Evolutionary conservation across 768 basidiomycete species (phyloP).

Genomic region (Boletus tomentosulus): DNA sequence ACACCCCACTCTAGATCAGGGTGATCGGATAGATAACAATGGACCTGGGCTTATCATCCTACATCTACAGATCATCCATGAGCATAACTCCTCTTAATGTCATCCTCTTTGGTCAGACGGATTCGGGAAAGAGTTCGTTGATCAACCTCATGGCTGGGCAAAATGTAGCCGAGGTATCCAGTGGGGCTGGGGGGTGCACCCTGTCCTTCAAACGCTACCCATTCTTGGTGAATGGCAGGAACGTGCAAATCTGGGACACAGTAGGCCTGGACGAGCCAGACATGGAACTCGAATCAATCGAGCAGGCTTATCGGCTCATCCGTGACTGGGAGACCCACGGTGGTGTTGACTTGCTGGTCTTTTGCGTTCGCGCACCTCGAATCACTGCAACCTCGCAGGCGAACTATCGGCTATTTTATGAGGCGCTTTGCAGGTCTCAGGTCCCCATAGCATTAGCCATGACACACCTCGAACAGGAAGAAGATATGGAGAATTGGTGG

Average conservation of each 20-base stretch:
- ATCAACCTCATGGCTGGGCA: constrained; percentile 1
- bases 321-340: not conserved
- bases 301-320: not conserved
- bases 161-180: not conserved
- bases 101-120: not conserved
- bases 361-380: not conserved
- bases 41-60: not conserved
- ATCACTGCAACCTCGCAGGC: constrained; percentile 1
- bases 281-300: not conserved
- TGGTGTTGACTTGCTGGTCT: not conserved
- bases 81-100: not conserved
- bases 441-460: constrained; percentile 1
- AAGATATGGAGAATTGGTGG: constrained; percentile 1
- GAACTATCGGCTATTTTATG: constrained; percentile 1
- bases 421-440: not conserved
- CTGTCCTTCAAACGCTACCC: not conserved
- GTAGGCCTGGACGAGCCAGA: not conserved
- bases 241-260: not conserved
- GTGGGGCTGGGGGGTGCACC: not conserved
- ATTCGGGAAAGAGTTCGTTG: not conserved
- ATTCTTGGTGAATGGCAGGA: not conserved
- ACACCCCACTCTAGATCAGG: too few species aligned
- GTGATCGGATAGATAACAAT: too few species aligned
- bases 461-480: not conserved
- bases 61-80: not conserved